Conservation (phyloP, 208 protist genomes). For the Trypanosomatidae sp. region DNA sequence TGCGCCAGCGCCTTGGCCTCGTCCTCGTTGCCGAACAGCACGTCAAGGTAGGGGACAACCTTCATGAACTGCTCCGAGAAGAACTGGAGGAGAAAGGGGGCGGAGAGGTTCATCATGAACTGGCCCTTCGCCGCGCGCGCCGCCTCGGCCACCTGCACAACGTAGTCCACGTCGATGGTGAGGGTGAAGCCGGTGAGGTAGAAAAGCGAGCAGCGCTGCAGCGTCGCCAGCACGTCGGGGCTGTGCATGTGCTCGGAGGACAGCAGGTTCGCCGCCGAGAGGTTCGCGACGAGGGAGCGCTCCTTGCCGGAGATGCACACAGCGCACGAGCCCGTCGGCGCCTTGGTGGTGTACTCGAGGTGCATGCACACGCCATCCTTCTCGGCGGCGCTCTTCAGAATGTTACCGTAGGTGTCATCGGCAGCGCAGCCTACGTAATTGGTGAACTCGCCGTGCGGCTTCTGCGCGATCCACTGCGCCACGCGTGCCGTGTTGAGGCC, state of each 20-base stretch:
- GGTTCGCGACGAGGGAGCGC: conserved; percentile 95
- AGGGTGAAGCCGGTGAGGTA: conserved; percentile 97
- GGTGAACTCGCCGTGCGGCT: conserved; percentile 38
- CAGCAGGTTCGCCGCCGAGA: conserved; percentile 97
- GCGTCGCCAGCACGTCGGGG: conserved; percentile 21
- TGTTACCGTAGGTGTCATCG: conserved; percentile 93
- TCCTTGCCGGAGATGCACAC: conserved; percentile 95
- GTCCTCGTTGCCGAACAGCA: conserved; percentile 96
- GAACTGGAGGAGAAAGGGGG: conserved; percentile 96
- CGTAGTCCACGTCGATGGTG: conserved; percentile 91
- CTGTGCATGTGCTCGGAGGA: conserved; percentile 89
- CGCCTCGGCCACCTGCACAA: conserved; percentile 92
- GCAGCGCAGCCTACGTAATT: conserved; percentile 95
- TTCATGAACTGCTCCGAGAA: conserved; percentile 91
- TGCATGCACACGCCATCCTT: conserved; percentile 90
- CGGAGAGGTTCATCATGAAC: conserved; percentile 96
- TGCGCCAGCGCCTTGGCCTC: conserved; percentile 91
- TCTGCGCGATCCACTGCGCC: conserved; percentile 90
- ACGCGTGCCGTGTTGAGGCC: conserved; percentile 98
- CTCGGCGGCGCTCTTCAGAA: conserved; percentile 79
- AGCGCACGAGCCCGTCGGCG: conserved; percentile 97
- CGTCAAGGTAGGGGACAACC: conserved; percentile 93
- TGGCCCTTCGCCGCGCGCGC: conserved; percentile 82
- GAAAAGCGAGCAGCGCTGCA: conserved; percentile 56
- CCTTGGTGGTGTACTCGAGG: conserved; percentile 86